These are phyloP conservation scores for Boletales sp. DNA, from an alignment of 768 basidiomycete genomes.

Conservation along the genomic window DNA sequence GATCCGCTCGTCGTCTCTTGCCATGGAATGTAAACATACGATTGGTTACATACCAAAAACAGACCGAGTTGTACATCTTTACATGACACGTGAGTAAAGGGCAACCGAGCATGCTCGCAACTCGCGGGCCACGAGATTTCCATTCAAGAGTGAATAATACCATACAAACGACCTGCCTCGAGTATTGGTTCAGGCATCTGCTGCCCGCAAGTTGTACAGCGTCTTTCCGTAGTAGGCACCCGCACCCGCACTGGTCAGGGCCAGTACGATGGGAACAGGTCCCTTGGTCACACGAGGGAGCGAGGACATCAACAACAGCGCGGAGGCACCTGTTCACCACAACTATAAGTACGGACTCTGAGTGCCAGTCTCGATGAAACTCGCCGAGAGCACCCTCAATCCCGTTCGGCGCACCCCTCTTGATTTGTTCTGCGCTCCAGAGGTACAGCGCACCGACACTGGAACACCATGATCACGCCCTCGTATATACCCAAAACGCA, in stretches of 20 bases:
- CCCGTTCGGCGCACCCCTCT: slow-evolving; percentile 69
- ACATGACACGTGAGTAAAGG: neutral
- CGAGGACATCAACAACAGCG: slow-evolving; percentile 70
- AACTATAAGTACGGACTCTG: neutral
- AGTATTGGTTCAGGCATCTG: slow-evolving; percentile 9
- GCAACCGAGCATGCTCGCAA: neutral
- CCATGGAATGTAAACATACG: slow-evolving; percentile 1
- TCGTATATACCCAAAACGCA: neutral
- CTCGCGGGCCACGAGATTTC: neutral
- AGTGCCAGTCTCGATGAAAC: slow-evolving; percentile 11
- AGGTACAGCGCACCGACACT: slow-evolving; percentile 80
- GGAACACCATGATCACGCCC: neutral
- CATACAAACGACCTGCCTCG: neutral
- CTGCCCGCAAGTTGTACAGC: slow-evolving; percentile 36
- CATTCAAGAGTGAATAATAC: slow-evolving; percentile 8
- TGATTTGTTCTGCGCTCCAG: slow-evolving; percentile 74
- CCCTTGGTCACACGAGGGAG: slow-evolving; percentile 70
- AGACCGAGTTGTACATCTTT: slow-evolving; percentile 14
- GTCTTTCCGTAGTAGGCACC: slow-evolving; percentile 69
- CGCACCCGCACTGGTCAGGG: slow-evolving; percentile 56
- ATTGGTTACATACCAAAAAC: neutral
- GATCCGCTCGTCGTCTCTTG: neutral
- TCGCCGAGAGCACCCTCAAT: slow-evolving; percentile 75
- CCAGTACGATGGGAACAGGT: slow-evolving; percentile 64
- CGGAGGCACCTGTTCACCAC: slow-evolving; percentile 59